Base-by-base conservation (phyloP, 306 rosid genomes). In the Luffa aegyptiaca region DNA sequence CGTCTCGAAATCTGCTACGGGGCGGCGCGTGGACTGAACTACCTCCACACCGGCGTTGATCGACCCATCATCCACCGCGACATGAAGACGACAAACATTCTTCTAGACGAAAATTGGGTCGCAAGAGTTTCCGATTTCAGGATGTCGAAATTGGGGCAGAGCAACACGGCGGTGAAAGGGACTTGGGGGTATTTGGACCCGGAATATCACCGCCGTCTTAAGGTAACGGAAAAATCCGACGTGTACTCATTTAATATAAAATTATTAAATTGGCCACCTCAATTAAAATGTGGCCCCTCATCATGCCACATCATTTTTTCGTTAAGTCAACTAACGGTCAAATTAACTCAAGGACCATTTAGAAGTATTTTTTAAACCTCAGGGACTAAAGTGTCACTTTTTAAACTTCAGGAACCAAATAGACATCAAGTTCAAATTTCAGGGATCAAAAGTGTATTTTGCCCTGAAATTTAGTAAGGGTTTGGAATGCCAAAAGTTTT, bases 111-210 rank as follows among this genome's bases (percentile, higher is more conserved):
- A 5, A 79, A 90, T 37, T 76, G 41, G 76, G 84, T 79, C 0
- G 84, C 93, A 3, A 86, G 85, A 77, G 76, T 88, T 80, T 81
- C 91, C 0, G 90, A 90, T 83, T 90, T 90, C 37, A 91, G 93
- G 79, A 76, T 90, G 71, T 87, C 88, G 53, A 85, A 80, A 85
- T 61, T 58, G 16, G 87, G 83, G 0, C 35, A 41, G 20, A 79
- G 75, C 2, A 8, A 62, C 16, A 55, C 80, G 20, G 61, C 68
- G 31, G 87, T 84, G 37, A 84, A 84, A 36, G 87, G 84, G 0
- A 81, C 84, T 0, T 13, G 33, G 2, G 84, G 80, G 12, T 84
- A 84, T 48, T 51, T 84, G 5, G 86, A 84, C 5, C 86, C 86
- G 45, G 86, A 84, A 10, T 84, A 84, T 14, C 53, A 61, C 45